Evolutionary conservation across 179 eudicot species (phyloP), one percentile per base, ranked within the genome.

Genomic region (Beta lomatogona): DNA sequence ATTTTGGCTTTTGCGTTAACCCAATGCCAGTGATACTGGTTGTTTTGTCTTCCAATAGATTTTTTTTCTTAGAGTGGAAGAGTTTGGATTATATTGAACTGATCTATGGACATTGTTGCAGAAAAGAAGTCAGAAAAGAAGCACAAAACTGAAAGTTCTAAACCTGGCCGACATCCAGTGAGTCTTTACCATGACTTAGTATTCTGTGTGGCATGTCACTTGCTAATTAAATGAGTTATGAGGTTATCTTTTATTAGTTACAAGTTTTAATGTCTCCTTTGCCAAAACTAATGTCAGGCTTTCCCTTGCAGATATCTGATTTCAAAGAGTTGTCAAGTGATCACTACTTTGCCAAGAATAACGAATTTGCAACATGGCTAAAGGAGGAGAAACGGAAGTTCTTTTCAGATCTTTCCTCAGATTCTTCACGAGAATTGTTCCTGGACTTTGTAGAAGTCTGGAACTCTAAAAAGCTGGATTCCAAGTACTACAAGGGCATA

Each of bases 291-390:
- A 69, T 16, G 48, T 63, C 48, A 64, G 63, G 36, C 52, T 60
- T 71, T 44, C 50, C n/a, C 44, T 14, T 79, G 77, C 81, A 91
- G 94, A 85, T 82, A 75, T 44, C 85, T 10, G 75, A 90, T 66
- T 12, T 91, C 77, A 83, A 81, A 48, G 91, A 93, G 76, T 80
- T 97, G 64, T 87, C 98, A 10, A 71, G 70, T 2, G 97, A 91
- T 50, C 98, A 97, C 81, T 97, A 94, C 86, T 97, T 85, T 85
- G 83, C 90, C 19, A 97, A 92, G 91, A 97, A 97, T 90, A 94
- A 97, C 52, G 99, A 94, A 85, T 97, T 97, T 77, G 88, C 99
- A 2, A 94, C 92, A 36, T 94, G 99, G 99, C 88, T 97, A 82
- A 94, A 88, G 81, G 97, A 94, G 75, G 90, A 93, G 86, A 97